A percentile compares a stretch with the other conserved stretches of the same genome.
Evolutionary conservation across 352 stramenopile species (phyloP).

Genomic region (Pythium volutum): DNA sequence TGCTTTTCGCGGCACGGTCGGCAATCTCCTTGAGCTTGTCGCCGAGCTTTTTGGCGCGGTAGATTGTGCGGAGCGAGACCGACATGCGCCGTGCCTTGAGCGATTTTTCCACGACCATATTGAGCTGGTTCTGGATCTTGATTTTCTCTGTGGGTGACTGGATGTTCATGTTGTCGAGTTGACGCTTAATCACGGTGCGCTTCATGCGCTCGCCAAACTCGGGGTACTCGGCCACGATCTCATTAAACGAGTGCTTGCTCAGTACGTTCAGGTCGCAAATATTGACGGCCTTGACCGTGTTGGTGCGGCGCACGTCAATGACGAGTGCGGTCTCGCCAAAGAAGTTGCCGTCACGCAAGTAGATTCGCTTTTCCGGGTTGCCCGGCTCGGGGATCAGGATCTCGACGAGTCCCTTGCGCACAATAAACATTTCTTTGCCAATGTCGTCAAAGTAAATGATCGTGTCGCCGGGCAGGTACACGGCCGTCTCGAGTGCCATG

Average conservation of each 20-base stretch:
- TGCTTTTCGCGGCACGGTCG: slow-evolving; percentile 43
- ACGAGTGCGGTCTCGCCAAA: slow-evolving; percentile 77
- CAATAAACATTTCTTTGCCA: slow-evolving; percentile 86
- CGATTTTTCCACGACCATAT: slow-evolving; percentile 74
- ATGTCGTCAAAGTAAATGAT: slow-evolving; percentile 84
- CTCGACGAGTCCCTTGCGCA: slow-evolving; percentile 79
- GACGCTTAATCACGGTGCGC: slow-evolving; percentile 73
- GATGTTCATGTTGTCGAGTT: slow-evolving; percentile 86
- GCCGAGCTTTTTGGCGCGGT: slow-evolving; percentile 73
- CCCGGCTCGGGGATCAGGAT: slow-evolving; percentile 61
- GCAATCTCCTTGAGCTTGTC: slow-evolving; percentile 84
- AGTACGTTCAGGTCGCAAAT: slow-evolving; percentile 81
- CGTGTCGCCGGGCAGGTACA: slow-evolving; percentile 72
- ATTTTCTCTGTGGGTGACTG: slow-evolving; percentile 65
- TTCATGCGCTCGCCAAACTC: slow-evolving; percentile 83
- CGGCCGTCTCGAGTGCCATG: slow-evolving; percentile 68
- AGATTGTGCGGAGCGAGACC: slow-evolving; percentile 69
- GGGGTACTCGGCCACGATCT: slow-evolving; percentile 76
- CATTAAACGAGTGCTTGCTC: slow-evolving; percentile 74
- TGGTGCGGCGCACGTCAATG: slow-evolving; percentile 75
- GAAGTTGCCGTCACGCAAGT: slow-evolving; percentile 73
- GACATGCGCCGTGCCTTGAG: slow-evolving; percentile 72
- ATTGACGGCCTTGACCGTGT: slow-evolving; percentile 72
- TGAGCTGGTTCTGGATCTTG: slow-evolving; percentile 77
- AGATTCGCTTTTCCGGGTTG: slow-evolving; percentile 54